Conservation (phyloP, 768 basidiomycete genomes). For the Leccinum disarticulatum region DNA sequence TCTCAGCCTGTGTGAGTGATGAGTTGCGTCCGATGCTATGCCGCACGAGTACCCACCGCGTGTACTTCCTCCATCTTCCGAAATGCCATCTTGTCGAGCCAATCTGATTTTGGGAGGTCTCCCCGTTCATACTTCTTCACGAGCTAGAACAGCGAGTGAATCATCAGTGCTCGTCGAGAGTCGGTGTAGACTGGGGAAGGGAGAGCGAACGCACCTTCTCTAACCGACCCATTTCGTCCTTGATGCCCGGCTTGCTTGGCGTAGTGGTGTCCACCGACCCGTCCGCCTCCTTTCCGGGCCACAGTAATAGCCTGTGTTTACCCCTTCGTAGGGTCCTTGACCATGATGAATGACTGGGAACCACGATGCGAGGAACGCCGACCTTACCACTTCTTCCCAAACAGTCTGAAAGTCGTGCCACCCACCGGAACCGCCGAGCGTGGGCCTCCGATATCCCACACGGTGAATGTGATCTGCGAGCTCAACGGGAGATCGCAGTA, state of each 20-base stretch:
- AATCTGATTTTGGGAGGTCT: conserved; percentile 91
- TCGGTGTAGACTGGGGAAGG: not conserved
- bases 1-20: conserved; percentile 63
- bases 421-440: conserved; percentile 81
- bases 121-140: conserved; percentile 97
- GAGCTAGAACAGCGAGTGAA: conserved; percentile 42
- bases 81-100: conserved; percentile 93
- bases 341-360: not conserved
- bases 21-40: not conserved
- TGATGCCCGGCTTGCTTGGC: conserved; percentile 76
- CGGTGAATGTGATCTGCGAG: conserved; percentile 89
- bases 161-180: not conserved
- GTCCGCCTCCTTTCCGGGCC: conserved; percentile 84
- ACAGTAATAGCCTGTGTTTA: conserved; percentile 84
- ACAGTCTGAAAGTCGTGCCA: conserved; percentile 86
- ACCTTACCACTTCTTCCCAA: conserved; percentile 88
- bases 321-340: conserved; percentile 84
- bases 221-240: conserved; percentile 93
- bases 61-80: conserved; percentile 95
- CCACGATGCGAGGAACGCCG: not conserved
- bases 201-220: conserved; percentile 64
- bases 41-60: conserved; percentile 51
- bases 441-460: conserved; percentile 92
- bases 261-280: conserved; percentile 79
- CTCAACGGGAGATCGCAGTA: conserved; percentile 91